phyloP scores from a whole-genome alignment of 1,139 yeast species.

The Yamadazyma pseudoaaseri region DNA sequence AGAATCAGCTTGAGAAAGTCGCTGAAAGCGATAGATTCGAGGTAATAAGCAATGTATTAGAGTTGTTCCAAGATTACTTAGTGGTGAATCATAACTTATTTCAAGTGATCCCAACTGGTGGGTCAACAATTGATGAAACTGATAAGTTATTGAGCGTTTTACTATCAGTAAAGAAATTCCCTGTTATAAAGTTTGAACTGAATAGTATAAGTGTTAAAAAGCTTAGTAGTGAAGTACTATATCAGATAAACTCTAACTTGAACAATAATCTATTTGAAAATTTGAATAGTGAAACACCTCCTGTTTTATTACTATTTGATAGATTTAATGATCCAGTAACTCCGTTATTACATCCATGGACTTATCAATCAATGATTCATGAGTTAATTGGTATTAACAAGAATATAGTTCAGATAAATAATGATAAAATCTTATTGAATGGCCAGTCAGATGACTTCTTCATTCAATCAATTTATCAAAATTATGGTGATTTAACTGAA shows the following conservation, averaged over 20 bases:
- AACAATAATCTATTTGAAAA: conserved; percentile 66
- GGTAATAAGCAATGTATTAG: conserved; percentile 71
- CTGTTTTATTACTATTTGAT: conserved; percentile 76
- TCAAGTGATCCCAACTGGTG: conserved; percentile 12
- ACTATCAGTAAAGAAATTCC: conserved; percentile 72
- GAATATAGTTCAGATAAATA: conserved; percentile 67
- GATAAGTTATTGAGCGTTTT: conserved; percentile 64
- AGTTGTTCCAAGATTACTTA: conserved; percentile 79
- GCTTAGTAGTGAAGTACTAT: conserved; percentile 68
- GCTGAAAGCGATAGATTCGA: conserved; percentile 93
- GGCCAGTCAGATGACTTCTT: conserved; percentile 69
- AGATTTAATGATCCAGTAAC: conserved; percentile 89
- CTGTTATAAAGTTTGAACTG: conserved; percentile 73
- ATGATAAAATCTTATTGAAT: conserved; percentile 31
- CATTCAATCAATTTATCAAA: conserved; percentile 76
- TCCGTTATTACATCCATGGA: conserved; percentile 92
- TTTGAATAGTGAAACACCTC: conserved; percentile 65
- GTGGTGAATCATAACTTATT: conserved; percentile 72
- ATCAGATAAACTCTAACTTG: conserved; percentile 56
- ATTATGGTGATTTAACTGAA: conserved; percentile 94
- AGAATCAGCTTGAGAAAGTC: conserved; percentile 74
- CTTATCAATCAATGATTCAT: conserved; percentile 97
- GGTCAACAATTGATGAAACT: conserved; percentile 41
- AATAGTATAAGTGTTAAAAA: conserved; percentile 62
- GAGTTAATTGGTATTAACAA: conserved; percentile 80